These are phyloP conservation scores for Candida koratica DNA, from an alignment of 805 yeast species.

Conservation along the genomic window DNA sequence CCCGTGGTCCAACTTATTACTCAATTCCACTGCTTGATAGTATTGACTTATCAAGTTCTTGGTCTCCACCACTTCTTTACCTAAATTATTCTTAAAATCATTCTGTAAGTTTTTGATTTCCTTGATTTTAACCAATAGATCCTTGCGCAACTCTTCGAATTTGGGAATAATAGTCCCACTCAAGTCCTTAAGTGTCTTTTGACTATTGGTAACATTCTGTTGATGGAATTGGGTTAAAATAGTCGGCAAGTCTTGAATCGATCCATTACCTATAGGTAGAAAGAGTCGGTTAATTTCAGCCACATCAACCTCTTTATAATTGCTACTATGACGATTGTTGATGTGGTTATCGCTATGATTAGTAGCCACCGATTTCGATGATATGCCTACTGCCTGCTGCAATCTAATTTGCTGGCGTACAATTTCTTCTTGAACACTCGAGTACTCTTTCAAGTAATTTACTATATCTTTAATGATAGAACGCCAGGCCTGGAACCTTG, in stretches of 20 bases:
- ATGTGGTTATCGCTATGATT: constrained; percentile 11
- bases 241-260: constrained; percentile 79
- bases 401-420: constrained; percentile 77
- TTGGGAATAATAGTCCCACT: constrained; percentile 48
- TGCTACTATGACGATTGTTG: constrained; percentile 14
- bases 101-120: constrained; percentile 79
- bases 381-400: constrained; percentile 62
- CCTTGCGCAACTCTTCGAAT: constrained; percentile 58
- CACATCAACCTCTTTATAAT: constrained; percentile 23
- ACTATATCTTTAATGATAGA: constrained; percentile 69
- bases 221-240: constrained; percentile 51
- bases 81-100: constrained; percentile 77
- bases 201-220: constrained; percentile 33
- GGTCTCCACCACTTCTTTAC: constrained; percentile 49
- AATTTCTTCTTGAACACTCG: constrained; percentile 83
- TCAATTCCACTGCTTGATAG: constrained; percentile 58
- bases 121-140: constrained; percentile 76
- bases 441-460: constrained; percentile 72
- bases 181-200: constrained; percentile 48
- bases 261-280: constrained; percentile 64
- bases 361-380: constrained; percentile 16
- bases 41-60: constrained; percentile 43
- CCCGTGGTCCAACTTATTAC: constrained; percentile 41
- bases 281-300: constrained; percentile 50
- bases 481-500: constrained; percentile 84